Conservation (phyloP, 2,329 filamentous ascomycete genomes). For the Massarina eburnea region DNA sequence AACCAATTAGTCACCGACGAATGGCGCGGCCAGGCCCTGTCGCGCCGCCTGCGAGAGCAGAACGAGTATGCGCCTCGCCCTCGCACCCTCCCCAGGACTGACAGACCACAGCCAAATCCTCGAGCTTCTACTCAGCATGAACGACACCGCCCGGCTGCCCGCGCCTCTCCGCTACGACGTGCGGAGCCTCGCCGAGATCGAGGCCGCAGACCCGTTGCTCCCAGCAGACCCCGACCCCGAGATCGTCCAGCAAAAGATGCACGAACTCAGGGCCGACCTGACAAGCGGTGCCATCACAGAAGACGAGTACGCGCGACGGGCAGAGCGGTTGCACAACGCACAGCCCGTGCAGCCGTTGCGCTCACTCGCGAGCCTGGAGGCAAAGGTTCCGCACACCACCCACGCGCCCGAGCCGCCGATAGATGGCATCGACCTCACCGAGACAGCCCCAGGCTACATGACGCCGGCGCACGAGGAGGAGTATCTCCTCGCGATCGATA, state of each 20-base stretch:
- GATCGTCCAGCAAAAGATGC: conserved; percentile 26
- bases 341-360: conserved; percentile 25
- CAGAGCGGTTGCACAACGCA: conserved; percentile 32
- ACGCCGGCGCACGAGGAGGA: conserved; percentile 72
- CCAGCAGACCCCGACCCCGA: conserved; percentile 27
- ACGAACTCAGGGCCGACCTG: conserved; percentile 41
- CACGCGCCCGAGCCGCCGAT: conserved; percentile 37
- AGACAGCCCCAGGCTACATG: conserved; percentile 66
- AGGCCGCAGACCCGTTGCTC: conserved; percentile 27
- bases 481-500: conserved; percentile 68
- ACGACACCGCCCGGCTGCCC: conserved; percentile 78
- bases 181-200: conserved; percentile 41
- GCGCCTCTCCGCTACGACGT: conserved; percentile 75
- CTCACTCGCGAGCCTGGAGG: conserved; percentile 44
- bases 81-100: conserved; percentile 1
- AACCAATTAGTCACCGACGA: conserved; percentile 81
- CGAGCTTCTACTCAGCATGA: conserved; percentile 86
- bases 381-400: conserved; percentile 44
- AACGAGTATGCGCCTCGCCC: conserved; percentile 71
- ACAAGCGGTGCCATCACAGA: conserved; percentile 27
- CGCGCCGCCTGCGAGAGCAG: conserved; percentile 82
- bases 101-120: conserved; percentile 69
- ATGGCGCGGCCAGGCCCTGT: conserved; percentile 76
- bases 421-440: conserved; percentile 51
- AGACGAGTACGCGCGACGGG: conserved; percentile 31